Base-by-base conservation (phyloP, 1,284 basidiomycete species). In the Ceratobasidium sp. region DNA sequence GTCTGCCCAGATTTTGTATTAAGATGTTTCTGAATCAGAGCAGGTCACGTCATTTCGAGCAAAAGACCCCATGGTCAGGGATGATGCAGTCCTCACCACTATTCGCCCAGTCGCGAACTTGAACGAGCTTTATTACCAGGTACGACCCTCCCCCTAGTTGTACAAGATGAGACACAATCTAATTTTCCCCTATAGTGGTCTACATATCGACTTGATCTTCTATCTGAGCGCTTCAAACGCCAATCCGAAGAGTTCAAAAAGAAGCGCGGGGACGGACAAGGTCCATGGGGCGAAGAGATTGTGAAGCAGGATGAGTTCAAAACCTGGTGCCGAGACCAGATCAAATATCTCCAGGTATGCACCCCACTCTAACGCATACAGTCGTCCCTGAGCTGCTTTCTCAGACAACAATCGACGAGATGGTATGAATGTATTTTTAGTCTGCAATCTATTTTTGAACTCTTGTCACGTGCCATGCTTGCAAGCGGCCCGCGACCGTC, bases 21-120 rank as follows among this genome's bases (percentile, higher is more conserved):
- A 44, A 14, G 30, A 3, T 8, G 38, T 18, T 6, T 16, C 52
- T 32, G 21, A 55, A 55, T 6, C 23, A 21, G 21, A 28, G 13
- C 18, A 70, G 77, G 78, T 79, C 9, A 79, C 78, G n/a, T 76
- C 74, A 21, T 78, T 78, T 73, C 75, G 78, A 11, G 77, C 77
- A 2, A 73, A 73, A 26, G 74, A 78, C 44, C 73, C 77, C 2
- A 64, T 73, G 46, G 23, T 75, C 16, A 44, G 62, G 21, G 78
- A 79, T 57, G 75, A 75, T 13, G 76, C 77, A 0, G 73, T 76
- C 16, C 61, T 79, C n/a, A 57, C 32, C 21, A 79, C 76, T 4
- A 79, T 79, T 63, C 72, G 74, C 41, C 74, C 75, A 16, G 67
- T 73, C 49, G 72, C 75, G 13, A 76, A 76, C 21, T 67, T 74